These are phyloP conservation scores for Ustilago trichophora DNA, from an alignment of 1,284 basidiomycete genomes.

Conservation along the genomic window DNA sequence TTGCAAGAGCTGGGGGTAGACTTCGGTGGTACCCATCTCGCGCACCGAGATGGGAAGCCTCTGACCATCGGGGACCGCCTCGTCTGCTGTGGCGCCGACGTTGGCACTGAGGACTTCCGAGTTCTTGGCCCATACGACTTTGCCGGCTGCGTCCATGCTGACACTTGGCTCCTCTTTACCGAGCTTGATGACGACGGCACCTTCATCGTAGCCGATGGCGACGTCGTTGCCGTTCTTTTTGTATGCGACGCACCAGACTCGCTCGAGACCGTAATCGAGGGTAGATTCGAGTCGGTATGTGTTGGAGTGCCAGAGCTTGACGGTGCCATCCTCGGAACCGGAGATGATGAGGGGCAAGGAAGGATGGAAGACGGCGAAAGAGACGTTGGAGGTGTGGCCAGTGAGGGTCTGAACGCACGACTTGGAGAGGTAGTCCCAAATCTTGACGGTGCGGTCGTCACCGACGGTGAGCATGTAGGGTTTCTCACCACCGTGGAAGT, in stretches of 20 bases:
- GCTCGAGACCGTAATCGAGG: constrained; percentile 91
- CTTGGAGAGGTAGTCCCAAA: constrained; percentile 99
- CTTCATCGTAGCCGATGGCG: constrained; percentile 95
- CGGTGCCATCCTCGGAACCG: constrained; percentile 94
- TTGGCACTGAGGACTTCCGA: constrained; percentile 91
- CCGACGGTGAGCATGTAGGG: constrained; percentile 96
- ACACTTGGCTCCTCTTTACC: constrained; percentile 96
- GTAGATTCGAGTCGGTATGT: constrained; percentile 98
- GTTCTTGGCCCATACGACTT: constrained; percentile 92
- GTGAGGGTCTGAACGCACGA: constrained; percentile 98
- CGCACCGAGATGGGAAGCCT: constrained; percentile 80
- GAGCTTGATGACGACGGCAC: constrained; percentile 94
- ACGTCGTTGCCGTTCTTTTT: constrained; percentile 88
- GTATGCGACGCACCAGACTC: constrained; percentile 93
- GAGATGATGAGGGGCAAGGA: constrained; percentile 94
- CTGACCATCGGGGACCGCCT: constrained; percentile 78
- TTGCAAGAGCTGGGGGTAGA: constrained; percentile 84
- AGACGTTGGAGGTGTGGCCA: constrained; percentile 96
- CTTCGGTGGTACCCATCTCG: constrained; percentile 94
- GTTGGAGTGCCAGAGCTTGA: constrained; percentile 98
- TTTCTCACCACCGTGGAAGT: constrained; percentile 96
- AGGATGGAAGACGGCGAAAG: constrained; percentile 96
- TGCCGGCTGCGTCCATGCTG: constrained; percentile 94
- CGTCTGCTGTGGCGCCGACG: constrained; percentile 72
- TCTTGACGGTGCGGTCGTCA: constrained; percentile 92